Evolutionary conservation across 164 flowering plant genomes (phyloP).

Genomic region (Akebia trifoliata): DNA sequence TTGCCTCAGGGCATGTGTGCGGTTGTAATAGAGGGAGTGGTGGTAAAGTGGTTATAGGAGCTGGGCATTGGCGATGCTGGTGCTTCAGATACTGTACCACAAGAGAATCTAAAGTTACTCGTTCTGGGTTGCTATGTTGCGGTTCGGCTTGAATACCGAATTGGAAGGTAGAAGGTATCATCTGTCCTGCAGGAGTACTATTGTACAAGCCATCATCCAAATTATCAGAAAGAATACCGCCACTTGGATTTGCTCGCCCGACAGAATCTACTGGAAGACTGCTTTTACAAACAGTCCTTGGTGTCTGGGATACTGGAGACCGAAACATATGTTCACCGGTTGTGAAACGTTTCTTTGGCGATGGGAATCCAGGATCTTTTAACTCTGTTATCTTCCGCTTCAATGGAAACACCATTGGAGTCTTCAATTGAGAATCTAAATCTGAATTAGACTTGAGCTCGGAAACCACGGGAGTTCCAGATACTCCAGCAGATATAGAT

Average conservation of each 20-base stretch:
- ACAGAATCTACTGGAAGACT: constrained; percentile 37
- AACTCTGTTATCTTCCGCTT: constrained; percentile 78
- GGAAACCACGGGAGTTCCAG: constrained; percentile 36
- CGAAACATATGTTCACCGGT: constrained; percentile 48
- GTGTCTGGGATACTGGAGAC: constrained; percentile 54
- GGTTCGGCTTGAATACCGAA: constrained; percentile 42
- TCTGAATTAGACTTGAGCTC: constrained; percentile 31
- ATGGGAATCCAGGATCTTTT: constrained; percentile 40
- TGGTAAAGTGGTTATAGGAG: constrained; percentile 96
- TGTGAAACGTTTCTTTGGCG: constrained; percentile 58
- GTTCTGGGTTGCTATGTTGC: constrained; percentile 48
- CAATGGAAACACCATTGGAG: constrained; percentile 64
- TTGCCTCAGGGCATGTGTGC: constrained; percentile 93
- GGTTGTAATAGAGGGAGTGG: constrained; percentile 90
- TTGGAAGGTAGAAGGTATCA: constrained; percentile 33
- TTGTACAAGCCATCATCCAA: constrained; percentile 39
- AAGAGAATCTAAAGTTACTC: constrained; percentile 76
- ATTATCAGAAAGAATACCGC: constrained; percentile 30
- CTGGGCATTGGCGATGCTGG: constrained; percentile 96
- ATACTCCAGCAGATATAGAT: constrained; percentile 20
- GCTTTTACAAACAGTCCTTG: constrained; percentile 38
- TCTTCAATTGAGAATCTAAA: constrained; percentile 46
- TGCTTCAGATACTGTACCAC: constrained; percentile 94
- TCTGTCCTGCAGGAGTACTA: constrained; percentile 25
- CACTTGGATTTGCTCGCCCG: constrained; percentile 26